Conservation (phyloP, 306 rosid genomes). For the Castanopsis chinensis region DNA sequence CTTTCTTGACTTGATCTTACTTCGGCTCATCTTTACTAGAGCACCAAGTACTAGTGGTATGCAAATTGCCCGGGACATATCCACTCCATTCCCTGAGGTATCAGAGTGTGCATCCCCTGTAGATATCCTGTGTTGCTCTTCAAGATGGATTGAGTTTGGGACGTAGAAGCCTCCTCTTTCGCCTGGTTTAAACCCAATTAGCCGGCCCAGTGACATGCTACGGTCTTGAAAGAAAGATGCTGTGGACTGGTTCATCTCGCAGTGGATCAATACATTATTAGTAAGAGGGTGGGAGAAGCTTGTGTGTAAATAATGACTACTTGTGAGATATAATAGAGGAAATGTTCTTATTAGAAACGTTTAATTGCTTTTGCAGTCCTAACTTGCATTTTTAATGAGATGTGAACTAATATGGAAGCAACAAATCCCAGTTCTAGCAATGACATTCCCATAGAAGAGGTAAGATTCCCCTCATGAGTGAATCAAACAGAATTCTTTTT, state of each 20-base stretch:
- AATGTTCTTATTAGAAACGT: neutral
- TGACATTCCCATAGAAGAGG: neutral
- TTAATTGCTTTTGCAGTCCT: neutral
- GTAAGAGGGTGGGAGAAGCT: neutral
- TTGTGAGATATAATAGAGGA: neutral
- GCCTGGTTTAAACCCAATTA: constrained; percentile 52
- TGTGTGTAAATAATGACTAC: neutral
- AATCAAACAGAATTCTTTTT: neutral
- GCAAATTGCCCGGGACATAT: constrained; percentile 45
- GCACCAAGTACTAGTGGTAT: constrained; percentile 47
- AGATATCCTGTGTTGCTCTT: constrained; percentile 31
- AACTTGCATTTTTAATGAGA: neutral
- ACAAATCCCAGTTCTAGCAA: neutral
- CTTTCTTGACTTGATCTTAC: constrained; percentile 47
- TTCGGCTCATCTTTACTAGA: constrained; percentile 34
- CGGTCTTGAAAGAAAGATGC: constrained; percentile 81
- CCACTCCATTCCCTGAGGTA: constrained; percentile 22
- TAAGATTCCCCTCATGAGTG: neutral
- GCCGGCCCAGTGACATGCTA: constrained; percentile 69
- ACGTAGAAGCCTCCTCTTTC: constrained; percentile 48
- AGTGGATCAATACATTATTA: constrained; percentile 23
- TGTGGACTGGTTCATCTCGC: constrained; percentile 50
- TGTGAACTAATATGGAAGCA: neutral
- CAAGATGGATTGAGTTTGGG: constrained; percentile 30
- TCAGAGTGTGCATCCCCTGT: constrained; percentile 28